phyloP scores from a whole-genome alignment of 1,284 basidiomycete species.

The Vanrija sp. region DNA sequence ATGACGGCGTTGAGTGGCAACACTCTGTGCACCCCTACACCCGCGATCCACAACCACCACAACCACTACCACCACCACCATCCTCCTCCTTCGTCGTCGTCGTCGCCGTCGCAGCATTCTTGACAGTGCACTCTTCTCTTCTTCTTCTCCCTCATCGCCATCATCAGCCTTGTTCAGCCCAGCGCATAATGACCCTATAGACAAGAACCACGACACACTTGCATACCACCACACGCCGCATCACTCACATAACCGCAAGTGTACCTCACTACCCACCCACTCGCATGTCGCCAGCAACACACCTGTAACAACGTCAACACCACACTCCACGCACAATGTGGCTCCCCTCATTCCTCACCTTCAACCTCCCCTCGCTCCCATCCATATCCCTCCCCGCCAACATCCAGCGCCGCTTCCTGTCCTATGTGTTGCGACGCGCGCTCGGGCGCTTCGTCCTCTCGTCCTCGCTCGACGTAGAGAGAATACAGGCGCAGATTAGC shows the following conservation, averaged over 20 bases:
- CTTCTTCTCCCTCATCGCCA: too few relatives aligned
- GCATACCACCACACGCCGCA: too few relatives aligned
- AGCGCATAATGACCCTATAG: too few relatives aligned
- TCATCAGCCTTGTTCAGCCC: too few relatives aligned
- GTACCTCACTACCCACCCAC: not conserved
- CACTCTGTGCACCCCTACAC: not conserved
- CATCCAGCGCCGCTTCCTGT: slow-evolving; percentile 84
- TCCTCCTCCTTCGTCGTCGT: too few relatives aligned
- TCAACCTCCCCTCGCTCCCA: slow-evolving; percentile 33
- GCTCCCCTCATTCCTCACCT: slow-evolving; percentile 36
- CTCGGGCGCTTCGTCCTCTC: slow-evolving; percentile 82
- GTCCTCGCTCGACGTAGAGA: slow-evolving; percentile 77
- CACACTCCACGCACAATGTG: slow-evolving; percentile 25
- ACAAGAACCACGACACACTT: too few relatives aligned
- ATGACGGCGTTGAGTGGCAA: not conserved
- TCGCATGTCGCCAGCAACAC: not conserved
- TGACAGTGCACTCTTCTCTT: too few relatives aligned
- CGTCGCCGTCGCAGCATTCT: too few relatives aligned
- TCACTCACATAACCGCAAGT: too few relatives aligned
- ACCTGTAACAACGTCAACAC: not conserved
- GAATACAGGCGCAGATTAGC: slow-evolving; percentile 88
- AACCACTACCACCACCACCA: too few relatives aligned
- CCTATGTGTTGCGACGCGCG: slow-evolving; percentile 76
- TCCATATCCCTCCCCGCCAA: slow-evolving; percentile 64
- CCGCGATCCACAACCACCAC: too few relatives aligned